Conservation (phyloP, 2,329 filamentous ascomycete species). For the Clonostachys chloroleuca region DNA sequence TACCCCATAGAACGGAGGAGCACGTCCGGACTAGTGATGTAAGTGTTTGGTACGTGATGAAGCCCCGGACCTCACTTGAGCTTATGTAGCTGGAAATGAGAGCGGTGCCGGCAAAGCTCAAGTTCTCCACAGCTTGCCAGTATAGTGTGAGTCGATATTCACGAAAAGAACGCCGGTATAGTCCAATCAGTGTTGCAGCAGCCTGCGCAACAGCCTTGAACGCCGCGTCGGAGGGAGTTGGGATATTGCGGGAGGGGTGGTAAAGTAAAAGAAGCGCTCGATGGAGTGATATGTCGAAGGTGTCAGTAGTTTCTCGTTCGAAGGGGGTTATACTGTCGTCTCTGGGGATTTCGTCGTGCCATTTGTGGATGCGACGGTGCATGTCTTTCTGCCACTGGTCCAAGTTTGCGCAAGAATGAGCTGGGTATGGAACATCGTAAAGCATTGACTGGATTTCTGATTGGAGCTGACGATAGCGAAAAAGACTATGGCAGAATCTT, state of each 20-base stretch:
- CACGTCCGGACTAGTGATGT: background rate
- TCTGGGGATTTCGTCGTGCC: background rate
- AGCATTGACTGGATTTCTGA: background rate
- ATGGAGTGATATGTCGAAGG: background rate
- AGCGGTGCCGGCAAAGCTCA: background rate
- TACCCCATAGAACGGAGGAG: background rate
- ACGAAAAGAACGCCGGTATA: background rate
- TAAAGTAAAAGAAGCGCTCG: background rate
- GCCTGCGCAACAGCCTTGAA: background rate
- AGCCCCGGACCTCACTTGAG: background rate
- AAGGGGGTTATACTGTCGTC: background rate
- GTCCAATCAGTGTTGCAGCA: background rate
- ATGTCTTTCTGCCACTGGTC: background rate
- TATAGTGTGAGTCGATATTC: background rate
- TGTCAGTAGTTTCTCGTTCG: background rate
- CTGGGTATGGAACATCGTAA: background rate
- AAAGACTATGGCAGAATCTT: background rate
- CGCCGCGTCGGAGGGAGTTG: background rate
- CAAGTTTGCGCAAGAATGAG: background rate
- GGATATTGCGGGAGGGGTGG: background rate
- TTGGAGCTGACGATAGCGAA: background rate
- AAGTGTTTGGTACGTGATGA: background rate
- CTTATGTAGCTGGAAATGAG: background rate
- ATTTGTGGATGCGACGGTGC: background rate
- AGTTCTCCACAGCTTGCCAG: background rate